phyloP scores from a whole-genome alignment of 176 grass and related monocot genomes.

The Chrysopogon serrulatus region DNA sequence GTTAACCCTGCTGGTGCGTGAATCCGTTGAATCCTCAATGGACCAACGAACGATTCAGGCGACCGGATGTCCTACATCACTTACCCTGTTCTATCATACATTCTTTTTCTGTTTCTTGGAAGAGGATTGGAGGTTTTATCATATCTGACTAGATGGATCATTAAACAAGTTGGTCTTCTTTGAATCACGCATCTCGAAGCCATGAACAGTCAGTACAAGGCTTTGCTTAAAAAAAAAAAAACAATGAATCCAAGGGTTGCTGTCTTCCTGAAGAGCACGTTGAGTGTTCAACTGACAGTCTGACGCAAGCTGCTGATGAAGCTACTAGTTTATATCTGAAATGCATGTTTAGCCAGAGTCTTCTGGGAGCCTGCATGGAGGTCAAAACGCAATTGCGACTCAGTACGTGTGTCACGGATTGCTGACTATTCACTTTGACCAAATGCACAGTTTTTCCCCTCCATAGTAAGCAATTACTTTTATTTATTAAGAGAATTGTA shows the following conservation, averaged over 20 bases:
- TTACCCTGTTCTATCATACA: background rate
- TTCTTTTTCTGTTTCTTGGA: background rate
- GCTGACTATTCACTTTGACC: background rate
- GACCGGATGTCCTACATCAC: background rate
- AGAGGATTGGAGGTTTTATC: background rate
- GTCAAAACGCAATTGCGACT: background rate
- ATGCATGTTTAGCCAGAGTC: background rate
- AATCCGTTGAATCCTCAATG: background rate
- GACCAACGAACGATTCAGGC: background rate
- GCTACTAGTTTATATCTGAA: background rate
- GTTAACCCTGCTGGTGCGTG: background rate
- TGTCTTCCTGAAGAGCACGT: background rate
- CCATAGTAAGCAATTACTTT: background rate
- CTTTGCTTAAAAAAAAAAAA: background rate
- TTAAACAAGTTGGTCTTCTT: background rate
- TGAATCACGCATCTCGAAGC: background rate
- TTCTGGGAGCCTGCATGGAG: background rate
- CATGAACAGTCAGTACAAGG: background rate
- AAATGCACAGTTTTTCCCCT: background rate
- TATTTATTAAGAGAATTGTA: background rate
- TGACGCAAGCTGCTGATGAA: too few relatives aligned
- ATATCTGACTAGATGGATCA: background rate
- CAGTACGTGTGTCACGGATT: background rate
- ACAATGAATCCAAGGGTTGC: background rate
- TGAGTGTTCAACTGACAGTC: background rate